phyloP scores from a whole-genome alignment of 1,139 yeast genomes.

The Hansenula lynferdii region DNA sequence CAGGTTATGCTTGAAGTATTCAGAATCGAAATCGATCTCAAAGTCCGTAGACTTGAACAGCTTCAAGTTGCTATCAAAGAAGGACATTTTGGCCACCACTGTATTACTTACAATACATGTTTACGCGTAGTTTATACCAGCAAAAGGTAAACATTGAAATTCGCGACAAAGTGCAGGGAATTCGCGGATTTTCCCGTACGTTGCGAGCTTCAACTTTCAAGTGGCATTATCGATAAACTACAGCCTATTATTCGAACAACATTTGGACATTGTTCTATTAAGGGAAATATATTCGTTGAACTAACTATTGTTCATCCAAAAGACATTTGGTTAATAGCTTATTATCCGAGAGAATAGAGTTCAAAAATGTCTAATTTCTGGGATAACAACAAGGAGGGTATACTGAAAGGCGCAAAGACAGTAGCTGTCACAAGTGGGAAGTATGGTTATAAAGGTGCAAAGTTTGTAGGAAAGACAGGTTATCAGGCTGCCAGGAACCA shows the following conservation, averaged over 20 bases:
- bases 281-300: too few species aligned
- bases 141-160: too few species aligned
- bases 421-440: conserved; percentile 21
- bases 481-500: conserved; percentile 36
- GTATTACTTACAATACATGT: background rate
- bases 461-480: conserved; percentile 42
- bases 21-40: conserved; percentile 7
- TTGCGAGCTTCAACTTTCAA: too few species aligned
- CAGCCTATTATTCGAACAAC: too few species aligned
- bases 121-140: background rate
- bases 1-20: conserved; percentile 10
- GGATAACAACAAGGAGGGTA: conserved; percentile 44
- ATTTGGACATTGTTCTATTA: too few species aligned
- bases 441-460: conserved; percentile 35
- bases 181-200: too few species aligned
- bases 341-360: too few species aligned
- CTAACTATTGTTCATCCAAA: too few species aligned
- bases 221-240: too few species aligned
- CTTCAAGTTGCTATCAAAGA: conserved; percentile 14
- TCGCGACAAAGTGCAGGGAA: conserved; percentile 3
- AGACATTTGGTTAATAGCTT: too few species aligned
- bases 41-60: conserved; percentile 12
- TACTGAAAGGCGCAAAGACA: conserved; percentile 35
- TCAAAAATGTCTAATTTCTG: conserved; percentile 34
- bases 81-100: conserved; percentile 6